Conservation (phyloP, 306 rosid genomes). For the Acacia confusa region DNA sequence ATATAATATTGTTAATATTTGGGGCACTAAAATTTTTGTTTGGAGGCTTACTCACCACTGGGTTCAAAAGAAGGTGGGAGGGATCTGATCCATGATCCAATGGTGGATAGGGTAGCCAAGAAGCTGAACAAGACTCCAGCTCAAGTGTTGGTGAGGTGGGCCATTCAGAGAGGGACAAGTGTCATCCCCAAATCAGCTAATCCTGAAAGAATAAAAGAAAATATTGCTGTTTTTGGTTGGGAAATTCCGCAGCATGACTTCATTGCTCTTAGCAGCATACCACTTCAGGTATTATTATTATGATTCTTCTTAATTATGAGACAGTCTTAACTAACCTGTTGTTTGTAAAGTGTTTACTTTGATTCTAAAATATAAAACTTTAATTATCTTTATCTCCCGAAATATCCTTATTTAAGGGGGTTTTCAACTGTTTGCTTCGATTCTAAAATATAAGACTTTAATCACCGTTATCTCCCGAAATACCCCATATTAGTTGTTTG, state of each 20-base stretch:
- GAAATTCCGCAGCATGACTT: conserved; percentile 50
- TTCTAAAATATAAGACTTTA: too few species aligned
- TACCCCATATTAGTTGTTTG: neutral
- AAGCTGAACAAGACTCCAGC: conserved; percentile 54
- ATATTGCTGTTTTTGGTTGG: conserved; percentile 49
- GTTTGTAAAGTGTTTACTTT: neutral
- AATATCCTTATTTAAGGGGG: too few species aligned
- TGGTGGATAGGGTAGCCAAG: conserved; percentile 46
- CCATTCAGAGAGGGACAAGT: conserved; percentile 59
- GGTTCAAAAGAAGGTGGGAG: conserved; percentile 13
- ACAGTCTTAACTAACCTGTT: neutral
- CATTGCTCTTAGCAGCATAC: conserved; percentile 35
- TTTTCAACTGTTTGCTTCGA: too few species aligned
- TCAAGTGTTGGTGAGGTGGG: conserved; percentile 57
- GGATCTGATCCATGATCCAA: conserved; percentile 24
- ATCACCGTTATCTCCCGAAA: too few species aligned
- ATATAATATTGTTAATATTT: neutral
- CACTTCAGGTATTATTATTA: conserved; percentile 39
- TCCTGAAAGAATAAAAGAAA: conserved; percentile 47
- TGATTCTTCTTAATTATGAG: neutral
- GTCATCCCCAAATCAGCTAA: conserved; percentile 52
- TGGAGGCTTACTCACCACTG: conserved; percentile 16
- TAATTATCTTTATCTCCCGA: too few species aligned
- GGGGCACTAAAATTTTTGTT: neutral
- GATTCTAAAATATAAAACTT: too few species aligned